Base-by-base conservation (phyloP, 164 flowering plant genomes). In the Macadamia integrifolia region DNA sequence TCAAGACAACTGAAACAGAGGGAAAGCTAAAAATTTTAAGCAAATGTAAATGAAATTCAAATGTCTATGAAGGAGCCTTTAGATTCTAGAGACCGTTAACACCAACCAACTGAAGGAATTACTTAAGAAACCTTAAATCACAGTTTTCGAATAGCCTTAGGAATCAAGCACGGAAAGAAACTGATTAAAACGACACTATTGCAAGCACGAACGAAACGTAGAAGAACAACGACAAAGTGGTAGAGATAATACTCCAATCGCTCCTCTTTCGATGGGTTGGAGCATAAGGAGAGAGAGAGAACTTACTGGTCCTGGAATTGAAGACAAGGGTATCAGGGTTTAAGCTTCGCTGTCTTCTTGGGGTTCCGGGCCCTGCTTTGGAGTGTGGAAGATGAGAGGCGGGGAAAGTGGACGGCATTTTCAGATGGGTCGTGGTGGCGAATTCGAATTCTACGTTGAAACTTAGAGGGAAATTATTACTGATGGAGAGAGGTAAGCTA, bases 261-360 rank as follows among this genome's bases (percentile, higher is more conserved):
- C 50, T 46, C 13, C 13, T 46, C 50, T 46, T 46, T 46, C 13
- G 50, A 9, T 46, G 13, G 9, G 50, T 46, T 11, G 50, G 13
- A 5, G 5, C 3, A 2, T 35, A 5, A 5, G 40, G 50, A 46
- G 50, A 3, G n/a, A 46, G 13, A 9, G 9, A 8, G 12, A 46
- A 67, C 46, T 28, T 53, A 44, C 42, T 15, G 46, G 60, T 68
- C 62, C 61, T 67, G 46, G 30, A 11, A 32, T 53, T 65, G 48
- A 67, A 49, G 71, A 53, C 28, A 8, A 55, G 4, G 30, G 52
- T 5, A 18, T 58, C 15, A 48, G 57, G 49, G 42, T 49, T 35
- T 60, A 43, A 57, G 63, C 63, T 52, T 44, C 29, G 57, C 2
- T 14, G 52, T 58, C 49, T 72, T 65, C 73, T 69, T n/a, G 66